A percentile compares a stretch with the other conserved stretches of the same genome.
Evolutionary conservation across 768 basidiomycete genomes (phyloP).

Genomic region (Boletus bicolor): DNA sequence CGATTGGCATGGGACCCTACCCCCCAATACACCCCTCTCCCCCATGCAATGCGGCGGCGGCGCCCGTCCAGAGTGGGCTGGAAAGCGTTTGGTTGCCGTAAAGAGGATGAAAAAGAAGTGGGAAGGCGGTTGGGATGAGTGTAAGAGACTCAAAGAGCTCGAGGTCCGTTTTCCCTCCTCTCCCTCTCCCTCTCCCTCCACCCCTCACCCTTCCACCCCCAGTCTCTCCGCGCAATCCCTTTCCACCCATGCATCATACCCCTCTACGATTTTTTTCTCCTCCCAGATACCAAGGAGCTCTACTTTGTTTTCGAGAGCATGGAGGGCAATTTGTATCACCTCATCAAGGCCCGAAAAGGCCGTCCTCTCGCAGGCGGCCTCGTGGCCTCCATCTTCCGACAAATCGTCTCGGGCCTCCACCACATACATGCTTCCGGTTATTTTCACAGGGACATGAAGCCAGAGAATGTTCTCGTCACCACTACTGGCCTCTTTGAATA

Average conservation of each 20-base stretch:
- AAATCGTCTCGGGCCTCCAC: constrained; percentile 84
- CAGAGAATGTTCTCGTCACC: constrained; percentile 97
- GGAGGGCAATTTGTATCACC: constrained; percentile 99
- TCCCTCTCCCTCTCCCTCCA: constrained; percentile 2
- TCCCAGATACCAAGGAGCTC: constrained; percentile 93
- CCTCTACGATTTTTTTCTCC: constrained; percentile 97
- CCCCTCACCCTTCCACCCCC: constrained; percentile 15
- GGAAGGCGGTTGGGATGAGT: constrained; percentile 99
- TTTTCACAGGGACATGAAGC: constrained; percentile 99
- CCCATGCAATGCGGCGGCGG: constrained; percentile 96
- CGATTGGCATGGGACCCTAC: constrained; percentile 97
- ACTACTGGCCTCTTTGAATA: constrained; percentile 96
- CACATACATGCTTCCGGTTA: constrained; percentile 93
- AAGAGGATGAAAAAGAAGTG: constrained; percentile 98
- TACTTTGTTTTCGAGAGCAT: constrained; percentile 99
- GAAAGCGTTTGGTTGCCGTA: constrained; percentile 92
- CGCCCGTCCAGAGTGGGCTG: constrained; percentile 89
- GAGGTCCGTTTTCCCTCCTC: constrained; percentile 56
- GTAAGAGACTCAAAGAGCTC: constrained; percentile 91
- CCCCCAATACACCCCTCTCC: constrained; percentile 84
- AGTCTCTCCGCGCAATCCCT: constrained; percentile 94
- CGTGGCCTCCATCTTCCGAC: constrained; percentile 90
- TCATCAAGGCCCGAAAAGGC: constrained; percentile 95
- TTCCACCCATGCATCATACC: constrained; percentile 98
- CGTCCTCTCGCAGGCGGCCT: constrained; percentile 95